Base-by-base conservation (phyloP, 83 land plant genomes). In the Isoetes engelmannii region DNA sequence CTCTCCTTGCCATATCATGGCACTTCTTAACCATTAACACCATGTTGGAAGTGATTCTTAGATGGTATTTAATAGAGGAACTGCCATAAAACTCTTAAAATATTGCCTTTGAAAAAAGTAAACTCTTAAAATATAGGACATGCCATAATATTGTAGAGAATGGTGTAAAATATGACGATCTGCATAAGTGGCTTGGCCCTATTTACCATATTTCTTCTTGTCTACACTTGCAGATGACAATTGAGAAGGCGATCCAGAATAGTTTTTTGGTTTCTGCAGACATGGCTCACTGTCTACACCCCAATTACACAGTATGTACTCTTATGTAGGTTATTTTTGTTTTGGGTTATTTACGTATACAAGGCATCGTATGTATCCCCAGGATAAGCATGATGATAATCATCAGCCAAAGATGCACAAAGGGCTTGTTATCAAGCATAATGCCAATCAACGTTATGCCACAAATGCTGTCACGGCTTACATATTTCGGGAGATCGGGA, bases 391-490 rank as follows among this genome's bases (percentile, higher is more conserved):
- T 72, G 99, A 95, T 70, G 95, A 95, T 21, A 87, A 85, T 57
- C 99, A 95, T 81, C 97, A 92, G 54, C 97, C 99, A 21, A 87
- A 84, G 72, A 65, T 95, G 87, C 99, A 95, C 69, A 84, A 87
- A 51, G 99, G 97, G 1, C 97, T 95, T 56, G 97, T 92, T 45
- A 91, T 95, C 54, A 95, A 95, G 67, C 82, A 88, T 75, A 95
- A 95, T 73, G 97, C 97, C n/a, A 95, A 92, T 77, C 99, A 95
- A 74, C 88, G 92, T 5, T 92, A 95, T 79, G 99, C 99, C 68
- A 95, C 99, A 7, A 95, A 92, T 84, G 89, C 97, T 7, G 87
- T 89, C 44, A 95, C 99, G 3, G 69, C 97, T 44, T 87, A 91
- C 77, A 67, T 95, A 48, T 95, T 95, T 70, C 75, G 85, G 51